Percentiles rank a stretch among this genome's conserved stretches.
Evolutionary conservation across 345 rosid species (phyloP).

Genomic region (Chamaenerion angustifolium): DNA sequence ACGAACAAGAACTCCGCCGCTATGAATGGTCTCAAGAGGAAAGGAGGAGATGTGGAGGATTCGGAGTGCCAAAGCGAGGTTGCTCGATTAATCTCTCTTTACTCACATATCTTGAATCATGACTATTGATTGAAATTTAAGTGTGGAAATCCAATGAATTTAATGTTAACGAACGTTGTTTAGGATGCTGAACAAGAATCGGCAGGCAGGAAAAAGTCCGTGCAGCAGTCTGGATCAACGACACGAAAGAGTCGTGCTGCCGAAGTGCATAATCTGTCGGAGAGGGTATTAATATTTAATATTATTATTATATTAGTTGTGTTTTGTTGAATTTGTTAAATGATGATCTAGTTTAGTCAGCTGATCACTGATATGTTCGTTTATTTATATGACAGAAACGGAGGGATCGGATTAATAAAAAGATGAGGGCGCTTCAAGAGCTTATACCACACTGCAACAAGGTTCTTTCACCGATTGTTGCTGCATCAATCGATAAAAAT

Average conservation of each 20-base stretch:
- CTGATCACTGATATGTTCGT: too few relatives aligned
- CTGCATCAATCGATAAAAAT: too few relatives aligned
- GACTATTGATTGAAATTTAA: background rate
- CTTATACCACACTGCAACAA: slow-evolving; percentile 84
- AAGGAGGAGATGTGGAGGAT: slow-evolving; percentile 38
- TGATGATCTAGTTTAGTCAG: too few relatives aligned
- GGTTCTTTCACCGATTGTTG: slow-evolving; percentile 39
- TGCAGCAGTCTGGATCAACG: slow-evolving; percentile 26
- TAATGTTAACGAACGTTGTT: background rate
- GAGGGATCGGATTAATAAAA: slow-evolving; percentile 82
- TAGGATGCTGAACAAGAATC: slow-evolving; percentile 33
- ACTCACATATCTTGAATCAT: background rate
- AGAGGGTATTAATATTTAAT: too few relatives aligned
- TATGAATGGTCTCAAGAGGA: slow-evolving; percentile 35
- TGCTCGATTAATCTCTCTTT: slow-evolving; percentile 2
- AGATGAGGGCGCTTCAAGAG: slow-evolving; percentile 78
- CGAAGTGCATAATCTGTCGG: slow-evolving; percentile 64
- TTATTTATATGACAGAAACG: slow-evolving; percentile 35
- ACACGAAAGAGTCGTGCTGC: slow-evolving; percentile 47
- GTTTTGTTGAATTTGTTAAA: too few relatives aligned
- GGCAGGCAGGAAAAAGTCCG: slow-evolving; percentile 20
- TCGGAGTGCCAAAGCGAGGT: slow-evolving; percentile 56
- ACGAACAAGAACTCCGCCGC: slow-evolving; percentile 26
- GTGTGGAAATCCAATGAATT: background rate
- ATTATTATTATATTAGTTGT: too few relatives aligned